Conservation (phyloP, 2,329 filamentous ascomycete species). For the Neopestalotiopsis sp. region DNA sequence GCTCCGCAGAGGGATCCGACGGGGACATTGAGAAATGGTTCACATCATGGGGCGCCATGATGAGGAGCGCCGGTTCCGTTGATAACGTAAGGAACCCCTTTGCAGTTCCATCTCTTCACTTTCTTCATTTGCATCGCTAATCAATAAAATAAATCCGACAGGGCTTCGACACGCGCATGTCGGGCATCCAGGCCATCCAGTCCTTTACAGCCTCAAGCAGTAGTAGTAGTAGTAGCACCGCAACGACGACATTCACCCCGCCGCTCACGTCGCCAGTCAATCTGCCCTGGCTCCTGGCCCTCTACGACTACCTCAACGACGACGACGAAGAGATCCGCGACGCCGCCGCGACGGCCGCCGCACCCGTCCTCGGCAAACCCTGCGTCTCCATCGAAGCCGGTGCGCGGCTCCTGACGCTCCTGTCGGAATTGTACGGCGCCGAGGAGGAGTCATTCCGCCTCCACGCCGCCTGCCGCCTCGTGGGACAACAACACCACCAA, state of each 20-base stretch:
- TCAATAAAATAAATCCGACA: too few relatives aligned
- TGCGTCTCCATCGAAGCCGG: conserved; percentile 55
- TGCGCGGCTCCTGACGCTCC: conserved; percentile 48
- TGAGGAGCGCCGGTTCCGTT: conserved; percentile 52
- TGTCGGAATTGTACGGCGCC: conserved; percentile 41
- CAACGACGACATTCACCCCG: conserved; percentile 24
- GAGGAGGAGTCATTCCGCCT: conserved; percentile 40
- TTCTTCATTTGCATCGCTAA: too few relatives aligned
- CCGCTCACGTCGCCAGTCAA: conserved; percentile 38
- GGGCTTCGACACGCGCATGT: conserved; percentile 69
- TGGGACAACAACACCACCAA: conserved; percentile 30
- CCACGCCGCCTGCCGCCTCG: conserved; percentile 48
- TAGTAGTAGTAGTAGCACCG: conserved; percentile 3
- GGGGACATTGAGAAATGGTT: conserved; percentile 29
- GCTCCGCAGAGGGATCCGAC: conserved; percentile 17
- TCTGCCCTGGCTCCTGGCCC: conserved; percentile 63
- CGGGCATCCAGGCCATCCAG: conserved; percentile 60
- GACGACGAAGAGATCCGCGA: conserved; percentile 90
- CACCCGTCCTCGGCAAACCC: conserved; percentile 46
- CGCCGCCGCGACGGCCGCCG: conserved; percentile 58
- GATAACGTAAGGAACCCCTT: conserved; percentile 57
- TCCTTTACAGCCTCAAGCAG: conserved; percentile 47
- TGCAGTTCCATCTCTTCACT: too few relatives aligned
- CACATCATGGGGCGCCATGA: conserved; percentile 53
- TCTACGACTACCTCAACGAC: conserved; percentile 82